Base-by-base conservation (phyloP, 2,329 filamentous ascomycete genomes). In the Fusarium dlaminii region DNA sequence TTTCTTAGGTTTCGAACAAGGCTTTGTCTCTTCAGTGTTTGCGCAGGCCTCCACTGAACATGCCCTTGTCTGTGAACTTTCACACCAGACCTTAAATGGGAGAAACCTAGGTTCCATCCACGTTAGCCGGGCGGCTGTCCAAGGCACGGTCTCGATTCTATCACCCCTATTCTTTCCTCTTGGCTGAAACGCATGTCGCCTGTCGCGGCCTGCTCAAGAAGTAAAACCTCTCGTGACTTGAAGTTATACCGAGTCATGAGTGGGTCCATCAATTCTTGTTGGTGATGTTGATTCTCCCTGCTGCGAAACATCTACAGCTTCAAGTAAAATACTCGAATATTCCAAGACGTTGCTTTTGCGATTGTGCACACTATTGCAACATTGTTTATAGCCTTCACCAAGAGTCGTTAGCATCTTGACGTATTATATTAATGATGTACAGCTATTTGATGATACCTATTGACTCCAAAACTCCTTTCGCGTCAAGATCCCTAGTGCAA, bases 1-100 rank as follows among this genome's bases (percentile, higher is more conserved):
- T 27, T 55, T 58, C 36, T 63, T 48, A 64, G 52, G 71, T 72
- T 72, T 74, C 45, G 52, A 68, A 68, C 66, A 72, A 72, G 51
- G 62, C 57, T 57, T 49, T 71, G 66, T 66, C 49, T 42, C 55
- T n/a, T 58, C 29, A 58, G 46, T 45, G 63, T 46, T 51, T 57
- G 45, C 42, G 43, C 43, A 63, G 40, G 45, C 54, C 58, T 49
- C 58, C 51, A 55, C 59, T 58, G 42, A 63, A 69, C 46, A 61
- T 46, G 48, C 63, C 65, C 65, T 42, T 68, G 54, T 36, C 63
- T n/a, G 20, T 43, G 52, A 40, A 29, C 39, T 48, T 66, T 51
- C 67, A 24, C 46, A 59, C 62, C 60, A 66, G 52, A 57, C 65
- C 27, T 52, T 54, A 36, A 55, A 60, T 49, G 54, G 61, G 71